Evolutionary conservation across 1,139 yeast genomes (phyloP), one percentile per base, ranked within the genome.

Genomic region (Zygosaccharomyces sapae): DNA sequence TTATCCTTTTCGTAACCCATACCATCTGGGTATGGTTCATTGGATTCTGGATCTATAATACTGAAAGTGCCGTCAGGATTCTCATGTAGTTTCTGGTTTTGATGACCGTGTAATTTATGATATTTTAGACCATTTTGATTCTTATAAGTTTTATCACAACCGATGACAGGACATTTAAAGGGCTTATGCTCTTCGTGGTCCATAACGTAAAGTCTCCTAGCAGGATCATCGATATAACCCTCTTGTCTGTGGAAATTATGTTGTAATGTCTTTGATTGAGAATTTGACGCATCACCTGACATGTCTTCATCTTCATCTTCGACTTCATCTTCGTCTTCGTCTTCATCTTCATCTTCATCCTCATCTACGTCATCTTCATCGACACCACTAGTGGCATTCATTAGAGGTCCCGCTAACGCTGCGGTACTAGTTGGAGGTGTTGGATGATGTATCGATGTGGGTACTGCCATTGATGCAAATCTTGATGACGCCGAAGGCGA

Each of bases 121-220:
- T 92, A 92, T 67, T 92, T 92, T 63, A 92, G 76, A 10, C 99
- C 99, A 65, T 92, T 92, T 70, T 92, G 98, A 68, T 92, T 92
- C 73, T 92, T 92, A 70, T 92, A 92, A 33, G 94, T 90, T 73
- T 92, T 92, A 61, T 90, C 97, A 70, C 99, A 92, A 5, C 98
- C 98, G 62, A 89, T 86, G 37, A 92, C 98, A 0, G 97, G 98
- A 71, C 99, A 92, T 67, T 86, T 89, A 73, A 86, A 92, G 18
- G 99, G 98, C 67, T 92, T 84, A 66, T 88, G 88, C 59, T 89
- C 96, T 52, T 86, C 92, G 55, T 84, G 84, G 67, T 90, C 97
- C 75, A 87, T 83, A 38, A 89, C 96, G 64, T 90, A 90, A 50
- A 92, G 71, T 62, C 90, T 94, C 55, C 97, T 79, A 1, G 97